These are phyloP conservation scores for Lasiodiplodia hormozganensis DNA, from an alignment of 2,329 filamentous ascomycete genomes.

Conservation along the genomic window DNA sequence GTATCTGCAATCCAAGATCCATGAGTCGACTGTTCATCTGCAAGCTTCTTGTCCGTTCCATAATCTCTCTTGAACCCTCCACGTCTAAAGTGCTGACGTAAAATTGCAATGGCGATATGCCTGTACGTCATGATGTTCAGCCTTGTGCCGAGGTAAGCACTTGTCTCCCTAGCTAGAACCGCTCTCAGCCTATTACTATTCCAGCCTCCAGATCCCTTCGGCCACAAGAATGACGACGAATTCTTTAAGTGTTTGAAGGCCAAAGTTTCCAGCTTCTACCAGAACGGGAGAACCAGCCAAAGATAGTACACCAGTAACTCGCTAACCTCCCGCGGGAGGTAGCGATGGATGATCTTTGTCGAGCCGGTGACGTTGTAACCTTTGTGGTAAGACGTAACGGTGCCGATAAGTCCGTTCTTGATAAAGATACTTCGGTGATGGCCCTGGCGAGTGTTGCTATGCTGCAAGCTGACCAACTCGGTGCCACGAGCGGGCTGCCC, in stretches of 20 bases:
- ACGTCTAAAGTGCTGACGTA: conserved; percentile 19
- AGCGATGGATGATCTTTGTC: conserved; percentile 38
- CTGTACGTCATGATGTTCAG: conserved; percentile 31
- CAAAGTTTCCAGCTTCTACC: conserved; percentile 14
- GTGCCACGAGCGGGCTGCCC: conserved; percentile 33
- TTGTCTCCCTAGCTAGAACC: conserved; percentile 31
- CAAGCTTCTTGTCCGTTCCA: conserved; percentile 31
- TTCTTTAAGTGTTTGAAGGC: neutral
- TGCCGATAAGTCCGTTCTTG: conserved; percentile 34
- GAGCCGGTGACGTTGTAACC: conserved; percentile 31
- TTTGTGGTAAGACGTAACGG: conserved; percentile 38
- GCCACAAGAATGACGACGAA: neutral
- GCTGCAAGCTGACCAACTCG: conserved; percentile 34
- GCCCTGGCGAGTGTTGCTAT: conserved; percentile 33
- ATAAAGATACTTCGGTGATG: conserved; percentile 33
- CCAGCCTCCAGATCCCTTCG: neutral
- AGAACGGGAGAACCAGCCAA: conserved; percentile 34
- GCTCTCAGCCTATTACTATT: conserved; percentile 24
- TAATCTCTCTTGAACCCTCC: neutral
- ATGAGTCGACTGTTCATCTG: conserved; percentile 19
- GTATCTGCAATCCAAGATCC: conserved; percentile 31
- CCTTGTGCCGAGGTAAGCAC: conserved; percentile 24
- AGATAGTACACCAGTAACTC: conserved; percentile 35
- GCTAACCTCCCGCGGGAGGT: conserved; percentile 37
- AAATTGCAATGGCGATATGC: conserved; percentile 35